phyloP scores from a whole-genome alignment of 768 basidiomycete genomes.

The Tulasnella sp. region DNA sequence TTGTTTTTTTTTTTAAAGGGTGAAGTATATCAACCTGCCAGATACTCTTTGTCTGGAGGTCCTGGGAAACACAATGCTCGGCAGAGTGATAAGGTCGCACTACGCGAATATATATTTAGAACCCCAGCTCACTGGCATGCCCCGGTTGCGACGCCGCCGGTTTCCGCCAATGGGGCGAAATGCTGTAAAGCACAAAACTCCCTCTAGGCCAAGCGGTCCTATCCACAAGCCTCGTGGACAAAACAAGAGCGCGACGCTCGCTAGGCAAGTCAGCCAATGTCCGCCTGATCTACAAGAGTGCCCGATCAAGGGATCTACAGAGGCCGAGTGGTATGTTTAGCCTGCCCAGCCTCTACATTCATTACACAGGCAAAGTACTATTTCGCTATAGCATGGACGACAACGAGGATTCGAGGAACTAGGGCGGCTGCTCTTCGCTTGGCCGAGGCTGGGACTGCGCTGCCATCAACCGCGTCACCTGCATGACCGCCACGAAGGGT shows the following conservation, averaged over 20 bases:
- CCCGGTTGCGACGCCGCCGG: no score
- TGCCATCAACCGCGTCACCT: conserved; percentile 56
- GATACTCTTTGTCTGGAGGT: no score
- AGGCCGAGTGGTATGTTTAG: conserved; percentile 42
- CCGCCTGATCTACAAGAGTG: conserved; percentile 47
- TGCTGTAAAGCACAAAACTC: conserved; percentile 36
- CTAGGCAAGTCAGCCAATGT: conserved; percentile 34
- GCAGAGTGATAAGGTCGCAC: no score
- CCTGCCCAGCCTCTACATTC: neutral
- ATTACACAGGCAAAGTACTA: neutral
- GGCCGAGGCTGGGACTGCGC: conserved; percentile 63
- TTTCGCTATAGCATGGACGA: conserved; percentile 40
- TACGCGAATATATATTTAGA: no score
- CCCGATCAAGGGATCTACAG: conserved; percentile 37
- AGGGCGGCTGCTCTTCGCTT: conserved; percentile 60
- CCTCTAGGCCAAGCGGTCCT: conserved; percentile 26
- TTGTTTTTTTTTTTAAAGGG: no score
- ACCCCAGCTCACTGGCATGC: no score
- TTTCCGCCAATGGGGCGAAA: conserved; percentile 41
- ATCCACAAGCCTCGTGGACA: conserved; percentile 9
- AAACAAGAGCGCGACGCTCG: conserved; percentile 28
- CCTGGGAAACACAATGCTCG: no score
- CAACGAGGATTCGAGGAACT: conserved; percentile 51
- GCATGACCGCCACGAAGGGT: conserved; percentile 33
- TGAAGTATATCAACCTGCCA: no score